Evolutionary conservation across 106 monocot species (phyloP).

Genomic region (Platanthera guangdongensis): DNA sequence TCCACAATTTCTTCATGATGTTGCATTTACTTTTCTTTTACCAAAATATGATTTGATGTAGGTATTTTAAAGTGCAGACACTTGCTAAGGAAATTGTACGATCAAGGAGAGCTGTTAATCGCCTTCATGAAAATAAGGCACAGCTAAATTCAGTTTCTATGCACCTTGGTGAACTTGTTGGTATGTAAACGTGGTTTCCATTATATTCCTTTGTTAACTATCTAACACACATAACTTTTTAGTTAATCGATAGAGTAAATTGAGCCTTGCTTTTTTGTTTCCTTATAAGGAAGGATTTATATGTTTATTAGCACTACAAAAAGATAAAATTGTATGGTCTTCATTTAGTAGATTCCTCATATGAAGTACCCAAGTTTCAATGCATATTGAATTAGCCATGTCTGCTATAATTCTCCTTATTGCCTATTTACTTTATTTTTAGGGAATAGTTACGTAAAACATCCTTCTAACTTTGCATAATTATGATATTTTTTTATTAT

Average conservation of each 20-base stretch:
- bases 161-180: slow-evolving; percentile 85
- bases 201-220: background rate
- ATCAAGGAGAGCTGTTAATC: slow-evolving; percentile 82
- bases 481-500: too few species aligned
- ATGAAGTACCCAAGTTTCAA: background rate
- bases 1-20: background rate
- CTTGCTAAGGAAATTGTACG: slow-evolving; percentile 94
- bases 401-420: background rate
- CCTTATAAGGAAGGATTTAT: background rate
- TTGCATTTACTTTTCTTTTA: background rate
- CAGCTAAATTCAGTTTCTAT: slow-evolving; percentile 90
- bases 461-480: too few species aligned
- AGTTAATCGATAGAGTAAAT: background rate
- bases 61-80: slow-evolving; percentile 25
- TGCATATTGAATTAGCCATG: background rate
- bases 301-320: background rate
- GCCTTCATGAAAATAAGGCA: slow-evolving; percentile 90
- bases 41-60: background rate
- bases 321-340: background rate
- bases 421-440: background rate
- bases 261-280: background rate
- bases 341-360: background rate
- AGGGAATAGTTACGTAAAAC: background rate
- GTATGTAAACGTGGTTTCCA: slow-evolving; percentile 17
- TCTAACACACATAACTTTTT: background rate